Evolutionary conservation across 441 rosid genomes (phyloP), one percentile per base, ranked within the genome.

Genomic region (Populus hybrid): DNA sequence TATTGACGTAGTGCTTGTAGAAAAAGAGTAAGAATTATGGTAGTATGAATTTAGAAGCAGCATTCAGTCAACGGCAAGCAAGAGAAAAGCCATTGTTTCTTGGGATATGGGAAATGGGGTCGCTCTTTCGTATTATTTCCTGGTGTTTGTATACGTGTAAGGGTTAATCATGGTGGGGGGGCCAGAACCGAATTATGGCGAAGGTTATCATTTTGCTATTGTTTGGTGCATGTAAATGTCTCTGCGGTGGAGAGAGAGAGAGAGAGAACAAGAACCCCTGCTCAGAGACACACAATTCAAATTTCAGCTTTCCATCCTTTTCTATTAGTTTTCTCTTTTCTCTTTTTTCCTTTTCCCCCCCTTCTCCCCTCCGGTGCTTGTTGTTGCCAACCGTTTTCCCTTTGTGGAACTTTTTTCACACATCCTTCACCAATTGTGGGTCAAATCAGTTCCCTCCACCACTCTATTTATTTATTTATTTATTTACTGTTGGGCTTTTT

Each of bases 21-120:
- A 73, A 71, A 77, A 72, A 74, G 16, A 24, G 57, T 2, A 7
- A 79, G 77, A 72, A 59, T 69, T 34, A 76, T 34, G 3, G 30
- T 59, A 71, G 74, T 80, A 80, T 82, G 83, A 70, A 73, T 86
- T 84, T 83, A 50, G 89, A 84, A 74, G 89, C 24, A 77, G 77
- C 28, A 75, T 76, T 42, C 91, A 81, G 94, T 91, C 96, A 90
- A 91, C 92, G 77, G 84, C 74, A 69, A 84, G 79, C 69, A 74
- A 75, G 78, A 9, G 32, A 34, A 50, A 66, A 5, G 3, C 69
- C 46, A 21, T 57, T 38, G 82, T 71, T 78, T 71, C 69, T 87
- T 78, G 94, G 90, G 87, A 88, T 89, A 78, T 76, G 92, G 70
- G 69, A 82, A 76, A 71, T 65, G 75, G 78, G 82, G 77, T n/a